These are phyloP conservation scores for Uncinocarpus reesii DNA, from an alignment of 2,329 filamentous ascomycete genomes.

Conservation along the genomic window DNA sequence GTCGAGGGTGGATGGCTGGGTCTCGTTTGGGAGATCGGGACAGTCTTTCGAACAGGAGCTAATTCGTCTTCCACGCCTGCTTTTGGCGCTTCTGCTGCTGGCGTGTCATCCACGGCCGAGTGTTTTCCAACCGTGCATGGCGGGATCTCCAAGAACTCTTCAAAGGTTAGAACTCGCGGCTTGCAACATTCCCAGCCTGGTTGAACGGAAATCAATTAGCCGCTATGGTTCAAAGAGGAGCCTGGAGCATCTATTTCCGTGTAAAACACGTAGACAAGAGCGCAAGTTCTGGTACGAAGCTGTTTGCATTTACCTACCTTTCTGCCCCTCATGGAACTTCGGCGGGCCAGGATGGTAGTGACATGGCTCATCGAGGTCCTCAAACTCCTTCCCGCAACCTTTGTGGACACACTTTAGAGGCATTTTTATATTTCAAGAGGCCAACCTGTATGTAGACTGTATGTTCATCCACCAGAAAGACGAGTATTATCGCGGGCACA, in stretches of 20 bases:
- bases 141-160: conserved; percentile 88
- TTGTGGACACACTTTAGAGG: conserved; percentile 80
- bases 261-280: background rate
- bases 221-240: conserved; percentile 3
- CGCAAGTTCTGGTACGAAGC: too few species aligned
- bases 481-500: too few species aligned
- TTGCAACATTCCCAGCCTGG: conserved; percentile 99
- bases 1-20: conserved; percentile 24
- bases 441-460: too few species aligned
- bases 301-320: conserved; percentile 60
- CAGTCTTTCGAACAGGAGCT: conserved; percentile 19
- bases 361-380: conserved; percentile 72
- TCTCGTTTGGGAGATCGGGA: conserved; percentile 16
- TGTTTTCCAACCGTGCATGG: conserved; percentile 91
- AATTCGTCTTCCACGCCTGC: conserved; percentile 11
- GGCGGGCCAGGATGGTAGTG: conserved; percentile 88
- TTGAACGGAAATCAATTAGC: conserved; percentile 2
- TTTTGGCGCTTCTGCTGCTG: conserved; percentile 40
- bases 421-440: too few species aligned
- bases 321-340: conserved; percentile 94
- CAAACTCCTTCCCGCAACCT: conserved; percentile 82
- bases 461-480: too few species aligned
- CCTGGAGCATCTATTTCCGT: background rate
- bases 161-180: conserved; percentile 88
- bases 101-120: conserved; percentile 70